Evolutionary conservation across 2,329 filamentous ascomycete genomes (phyloP), one percentile per base, ranked within the genome.

Genomic region (Saccharata proteae): DNA sequence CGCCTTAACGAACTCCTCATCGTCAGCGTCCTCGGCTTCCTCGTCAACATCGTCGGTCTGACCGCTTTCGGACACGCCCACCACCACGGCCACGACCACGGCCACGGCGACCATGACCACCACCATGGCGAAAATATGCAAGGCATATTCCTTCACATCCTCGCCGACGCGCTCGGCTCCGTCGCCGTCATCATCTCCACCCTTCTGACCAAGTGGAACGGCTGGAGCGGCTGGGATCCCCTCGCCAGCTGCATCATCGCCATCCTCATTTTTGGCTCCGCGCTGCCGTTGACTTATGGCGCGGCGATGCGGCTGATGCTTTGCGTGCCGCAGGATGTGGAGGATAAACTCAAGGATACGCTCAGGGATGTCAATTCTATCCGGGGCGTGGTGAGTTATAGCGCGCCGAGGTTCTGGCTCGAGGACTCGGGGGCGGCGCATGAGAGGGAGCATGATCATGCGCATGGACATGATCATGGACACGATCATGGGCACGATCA

Each of bases 101-200:
- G 49, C 14, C 53, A 64, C 26, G 29, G 25, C 12, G 46, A 49
- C 25, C 51, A 59, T 27, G 51, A 59, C 26, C 48, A 51, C 26
- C 80, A 86, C 47, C 80, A 84, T 39, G 93, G 93, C 53, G 90
- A 98, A 47, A 98, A 98, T 51, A 94, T 98, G 86, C 74, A 90
- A 45, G 90, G 90, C 9, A 96, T 98, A 42, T 98, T 93, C 56
- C 65, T 98, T 13, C 90, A 98, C 49, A 82, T 98, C 30, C 67
- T 96, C 16, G 90, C 90, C 5, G 90, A 98, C 52, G 93, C 90
- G 0, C 74, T 96, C 17, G 90, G 90, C 16, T 94, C 86, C 33
- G 80, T 86, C 1, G 90, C 90, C 1, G 90, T 98, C 28, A 93
- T 98, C 39, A 74, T 85, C 19, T 94, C 85, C 6, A 98, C 90